Base-by-base conservation (phyloP, 176 grass and related monocot genomes). In the Secale cereale region DNA sequence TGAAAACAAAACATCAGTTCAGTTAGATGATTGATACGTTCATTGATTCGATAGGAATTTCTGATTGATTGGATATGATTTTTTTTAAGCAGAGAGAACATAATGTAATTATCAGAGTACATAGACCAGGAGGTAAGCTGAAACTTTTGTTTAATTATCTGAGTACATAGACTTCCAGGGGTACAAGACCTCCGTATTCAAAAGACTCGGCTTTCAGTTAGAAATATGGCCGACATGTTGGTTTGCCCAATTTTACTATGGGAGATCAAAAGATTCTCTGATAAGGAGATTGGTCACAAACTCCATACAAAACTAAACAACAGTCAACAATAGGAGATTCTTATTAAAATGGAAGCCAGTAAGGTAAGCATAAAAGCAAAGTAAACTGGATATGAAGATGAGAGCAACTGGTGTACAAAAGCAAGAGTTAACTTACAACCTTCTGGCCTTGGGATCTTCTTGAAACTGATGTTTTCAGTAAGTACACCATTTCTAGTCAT, bases 361-460 rank as follows among this genome's bases (percentile, higher is more conserved):
- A 57, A 57, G 2, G 22, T 19, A 20, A 57, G 20, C 19, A 57
- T 22, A 57, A 20, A 57, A 57, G 19, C 54, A 57, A 57, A 9
- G 54, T 22, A 57, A 20, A 54, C 50, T 54, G 50, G 17, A 54
- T 52, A 52, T 16, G 14, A 48, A 16, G 14, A 48, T 16, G 16
- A 54, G 16, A 54, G 17, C 15, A 54, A 19, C 50, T 54, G 17
- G 1, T 52, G 16, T 19, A 52, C 48, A 52, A 52, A 52, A 52
- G 48, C 16, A 52, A 46, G 70, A 29, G 54, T 48, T 74, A 74
- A 29, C 71, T 50, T 74, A 48, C 71, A 74, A 29, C 25, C 71
- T 50, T 74, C 41, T 29, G 71, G 71, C 41, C 71, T 74, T 29
- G 71, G 71, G 25, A 74, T 74, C 41, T 74, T 74, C 71, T 48